Percentiles rank a stretch among this genome's conserved stretches.
These are phyloP conservation scores for Lepiota venenata DNA, from an alignment of 768 basidiomycete species.

Conservation along the genomic window DNA sequence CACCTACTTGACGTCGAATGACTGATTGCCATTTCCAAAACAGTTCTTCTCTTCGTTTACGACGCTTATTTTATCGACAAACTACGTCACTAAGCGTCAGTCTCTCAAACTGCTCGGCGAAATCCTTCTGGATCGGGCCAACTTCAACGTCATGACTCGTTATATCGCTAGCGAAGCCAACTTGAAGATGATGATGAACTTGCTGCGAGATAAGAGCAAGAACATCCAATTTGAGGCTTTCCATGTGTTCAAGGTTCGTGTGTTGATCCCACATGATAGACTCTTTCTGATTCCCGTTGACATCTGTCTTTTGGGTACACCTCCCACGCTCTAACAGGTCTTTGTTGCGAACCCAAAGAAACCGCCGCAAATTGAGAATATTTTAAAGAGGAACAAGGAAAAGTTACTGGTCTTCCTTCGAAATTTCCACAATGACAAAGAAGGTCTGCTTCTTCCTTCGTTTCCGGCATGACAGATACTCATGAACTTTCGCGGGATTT, in stretches of 20 bases:
- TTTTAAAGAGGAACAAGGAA: conserved; percentile 91
- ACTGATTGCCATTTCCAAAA: conserved; percentile 4
- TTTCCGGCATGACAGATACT: not conserved
- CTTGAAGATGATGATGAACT: conserved; percentile 99
- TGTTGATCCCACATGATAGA: not conserved
- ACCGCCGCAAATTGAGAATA: conserved; percentile 89
- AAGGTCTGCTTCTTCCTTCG: conserved; percentile 51
- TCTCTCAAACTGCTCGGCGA: conserved; percentile 97
- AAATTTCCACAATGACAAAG: conserved; percentile 97
- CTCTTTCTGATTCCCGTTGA: not conserved
- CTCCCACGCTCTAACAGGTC: conserved; percentile 42
- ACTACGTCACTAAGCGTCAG: conserved; percentile 99
- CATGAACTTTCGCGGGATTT: not conserved
- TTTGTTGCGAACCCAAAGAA: conserved; percentile 99
- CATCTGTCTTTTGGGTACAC: not conserved
- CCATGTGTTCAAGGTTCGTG: conserved; percentile 98
- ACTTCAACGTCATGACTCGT: conserved; percentile 97
- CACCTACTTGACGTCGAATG: conserved; percentile 10
- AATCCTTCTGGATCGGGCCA: conserved; percentile 95
- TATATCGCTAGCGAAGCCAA: conserved; percentile 96
- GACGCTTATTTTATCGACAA: conserved; percentile 85
- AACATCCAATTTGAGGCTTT: conserved; percentile 99
- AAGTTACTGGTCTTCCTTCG: conserved; percentile 88
- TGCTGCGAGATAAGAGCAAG: conserved; percentile 96
- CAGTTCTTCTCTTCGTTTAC: conserved; percentile 97